Base-by-base conservation (phyloP, 2,329 filamentous ascomycete species). In the Chaetomium strumarium region DNA sequence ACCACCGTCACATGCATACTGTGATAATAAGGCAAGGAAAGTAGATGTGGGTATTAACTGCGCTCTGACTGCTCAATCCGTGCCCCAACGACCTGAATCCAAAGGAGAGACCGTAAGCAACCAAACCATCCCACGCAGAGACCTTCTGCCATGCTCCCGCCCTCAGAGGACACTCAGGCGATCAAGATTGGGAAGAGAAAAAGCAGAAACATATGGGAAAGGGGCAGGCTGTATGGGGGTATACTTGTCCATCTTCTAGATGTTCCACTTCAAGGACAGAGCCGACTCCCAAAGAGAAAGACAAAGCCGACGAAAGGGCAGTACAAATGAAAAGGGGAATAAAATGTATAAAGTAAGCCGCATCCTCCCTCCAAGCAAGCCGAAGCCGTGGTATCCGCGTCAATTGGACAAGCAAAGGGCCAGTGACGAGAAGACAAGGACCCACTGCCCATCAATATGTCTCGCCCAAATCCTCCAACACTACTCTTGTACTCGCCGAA, bases 381-480 rank as follows among this genome's bases (percentile, higher is more conserved):
- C 13, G 3, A 37, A 16, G 13, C 34, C 34, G n/a, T n/a, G 34
- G 34, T 37, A 37, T 37, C 34, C 34, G 34, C 34, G 19, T 17
- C n/a, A 20, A 31, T 34, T 34, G n/a, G 30, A 1, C 13, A 4
- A 40, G 24, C 37, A 36, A 31, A 7, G 37, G 19, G 16, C 31
- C 41, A 46, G 5, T 9, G 4, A 5, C 10, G 13, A 37, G 39
- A 14, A 30, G 12, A 24, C 40, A 7, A 10, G 12, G 2, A 1
- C 2, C 14, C 33, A 31, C 10, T 14, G n/a, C n/a, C 13, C 24
- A 51, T 30, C 46, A 63, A 44, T 62, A 63, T 5, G 60, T 63
- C 56, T 63, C 62, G 5, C 62, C 62, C 33, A 63, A 55, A 49
- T 63, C 62, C 34, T 55, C 60, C 47, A 62, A 33, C 46, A 57